Evolutionary conservation across 148 eudicot species (phyloP).

Genomic region (Fagopyrum homotropicum): DNA sequence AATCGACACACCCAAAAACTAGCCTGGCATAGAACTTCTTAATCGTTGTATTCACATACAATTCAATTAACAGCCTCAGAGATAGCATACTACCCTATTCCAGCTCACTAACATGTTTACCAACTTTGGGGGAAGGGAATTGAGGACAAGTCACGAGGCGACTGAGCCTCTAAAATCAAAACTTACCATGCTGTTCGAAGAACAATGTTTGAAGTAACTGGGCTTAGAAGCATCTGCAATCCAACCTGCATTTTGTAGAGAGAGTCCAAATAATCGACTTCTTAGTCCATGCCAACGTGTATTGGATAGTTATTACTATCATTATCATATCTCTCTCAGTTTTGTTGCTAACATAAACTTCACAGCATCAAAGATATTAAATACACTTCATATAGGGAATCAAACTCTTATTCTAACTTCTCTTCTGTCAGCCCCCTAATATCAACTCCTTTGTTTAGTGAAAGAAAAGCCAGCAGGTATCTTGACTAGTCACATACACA

Average conservation of each 20-base stretch:
- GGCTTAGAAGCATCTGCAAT: slow-evolving; percentile 68
- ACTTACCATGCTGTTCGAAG: slow-evolving; percentile 69
- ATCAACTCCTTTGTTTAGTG: too few species aligned
- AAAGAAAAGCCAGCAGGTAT: background rate
- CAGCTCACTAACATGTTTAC: background rate
- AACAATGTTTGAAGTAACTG: slow-evolving; percentile 67
- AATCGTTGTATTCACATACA: background rate
- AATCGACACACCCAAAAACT: background rate
- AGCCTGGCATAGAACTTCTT: background rate
- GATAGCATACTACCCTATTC: background rate
- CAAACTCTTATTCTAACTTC: background rate
- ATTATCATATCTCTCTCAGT: background rate
- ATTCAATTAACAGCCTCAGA: background rate
- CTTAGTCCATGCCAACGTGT: too few species aligned
- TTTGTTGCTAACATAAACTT: too few species aligned
- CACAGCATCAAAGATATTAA: background rate
- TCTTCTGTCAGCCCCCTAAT: background rate
- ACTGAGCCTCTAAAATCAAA: background rate
- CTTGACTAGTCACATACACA: background rate
- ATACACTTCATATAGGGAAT: background rate
- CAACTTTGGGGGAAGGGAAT: background rate
- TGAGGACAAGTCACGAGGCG: background rate
- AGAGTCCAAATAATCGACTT: background rate
- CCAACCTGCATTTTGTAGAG: slow-evolving; percentile 41
- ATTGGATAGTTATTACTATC: too few species aligned